These are phyloP conservation scores for Aphanomyces cochlioides DNA, from an alignment of 352 stramenopile genomes.

Conservation along the genomic window DNA sequence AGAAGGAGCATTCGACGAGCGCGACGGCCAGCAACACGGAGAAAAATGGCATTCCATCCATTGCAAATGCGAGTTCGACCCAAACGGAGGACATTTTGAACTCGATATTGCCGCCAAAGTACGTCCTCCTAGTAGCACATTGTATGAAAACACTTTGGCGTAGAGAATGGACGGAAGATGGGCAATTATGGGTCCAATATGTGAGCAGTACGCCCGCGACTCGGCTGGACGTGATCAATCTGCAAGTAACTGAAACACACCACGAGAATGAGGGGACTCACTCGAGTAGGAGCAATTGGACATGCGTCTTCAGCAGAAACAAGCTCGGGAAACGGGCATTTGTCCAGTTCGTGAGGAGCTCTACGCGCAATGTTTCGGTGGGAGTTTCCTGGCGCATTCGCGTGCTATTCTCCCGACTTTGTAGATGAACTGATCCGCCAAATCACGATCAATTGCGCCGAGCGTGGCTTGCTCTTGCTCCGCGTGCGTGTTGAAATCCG, in stretches of 20 bases:
- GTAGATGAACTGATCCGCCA: conserved; percentile 89
- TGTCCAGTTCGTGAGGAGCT: conserved; percentile 90
- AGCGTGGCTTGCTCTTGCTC: conserved; percentile 85
- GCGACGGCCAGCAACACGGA: neutral
- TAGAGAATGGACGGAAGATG: conserved; percentile 82
- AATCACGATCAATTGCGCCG: conserved; percentile 91
- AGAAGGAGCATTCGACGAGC: conserved; percentile 27
- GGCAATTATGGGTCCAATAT: conserved; percentile 91
- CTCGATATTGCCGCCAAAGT: conserved; percentile 85
- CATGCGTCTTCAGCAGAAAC: conserved; percentile 83
- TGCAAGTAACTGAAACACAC: conserved; percentile 42
- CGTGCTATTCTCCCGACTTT: neutral
- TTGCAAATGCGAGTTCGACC: conserved; percentile 39
- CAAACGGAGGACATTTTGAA: conserved; percentile 91
- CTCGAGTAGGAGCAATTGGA: conserved; percentile 79
- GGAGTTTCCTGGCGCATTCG: neutral
- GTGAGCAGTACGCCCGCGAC: conserved; percentile 89
- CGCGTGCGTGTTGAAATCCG: conserved; percentile 87
- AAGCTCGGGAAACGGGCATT: conserved; percentile 90
- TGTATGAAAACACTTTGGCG: neutral
- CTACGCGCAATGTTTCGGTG: conserved; percentile 90
- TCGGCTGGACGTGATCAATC: conserved; percentile 88
- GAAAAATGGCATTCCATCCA: conserved; percentile 20
- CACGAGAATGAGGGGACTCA: neutral
- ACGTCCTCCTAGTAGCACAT: neutral